phyloP scores from a whole-genome alignment of 768 basidiomycete genomes.

The Hygrocybe coccinea region DNA sequence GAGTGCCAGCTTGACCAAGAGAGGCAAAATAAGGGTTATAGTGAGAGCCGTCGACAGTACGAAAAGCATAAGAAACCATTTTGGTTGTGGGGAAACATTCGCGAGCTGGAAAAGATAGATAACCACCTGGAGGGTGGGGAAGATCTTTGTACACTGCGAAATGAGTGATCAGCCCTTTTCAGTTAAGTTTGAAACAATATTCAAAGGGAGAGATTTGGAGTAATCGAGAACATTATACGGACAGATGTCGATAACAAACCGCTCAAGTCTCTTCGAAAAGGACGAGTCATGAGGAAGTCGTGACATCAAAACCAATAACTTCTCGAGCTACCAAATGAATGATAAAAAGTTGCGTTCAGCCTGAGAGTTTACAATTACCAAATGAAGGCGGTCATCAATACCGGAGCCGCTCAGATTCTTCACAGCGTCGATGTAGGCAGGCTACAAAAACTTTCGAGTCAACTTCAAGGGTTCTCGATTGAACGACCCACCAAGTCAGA shows the following conservation, averaged over 20 bases:
- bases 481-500: slow-evolving; percentile 29
- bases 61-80: slow-evolving; percentile 45
- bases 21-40: slow-evolving; percentile 53
- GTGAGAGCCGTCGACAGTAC: slow-evolving; percentile 56
- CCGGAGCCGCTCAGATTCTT: slow-evolving; percentile 36
- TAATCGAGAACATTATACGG: slow-evolving; percentile 25
- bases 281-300: slow-evolving; percentile 31
- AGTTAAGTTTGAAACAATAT: no score
- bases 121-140: slow-evolving; percentile 64
- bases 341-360: background rate
- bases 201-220: no score
- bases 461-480: background rate
- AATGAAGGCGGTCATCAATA: slow-evolving; percentile 55
- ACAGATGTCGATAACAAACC: slow-evolving; percentile 52
- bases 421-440: slow-evolving; percentile 46
- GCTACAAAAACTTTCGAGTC: slow-evolving; percentile 28
- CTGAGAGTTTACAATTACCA: slow-evolving; percentile 37
- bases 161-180: slow-evolving; percentile 3
- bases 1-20: slow-evolving; percentile 55
- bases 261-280: slow-evolving; percentile 40
- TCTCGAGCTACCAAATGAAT: slow-evolving; percentile 54
- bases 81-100: slow-evolving; percentile 12
- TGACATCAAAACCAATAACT: slow-evolving; percentile 56
- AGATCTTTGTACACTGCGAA: slow-evolving; percentile 69
- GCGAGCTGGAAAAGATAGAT: slow-evolving; percentile 31